Evolutionary conservation across 352 stramenopile genomes (phyloP).

Genomic region (Aphanomyces invadans): DNA sequence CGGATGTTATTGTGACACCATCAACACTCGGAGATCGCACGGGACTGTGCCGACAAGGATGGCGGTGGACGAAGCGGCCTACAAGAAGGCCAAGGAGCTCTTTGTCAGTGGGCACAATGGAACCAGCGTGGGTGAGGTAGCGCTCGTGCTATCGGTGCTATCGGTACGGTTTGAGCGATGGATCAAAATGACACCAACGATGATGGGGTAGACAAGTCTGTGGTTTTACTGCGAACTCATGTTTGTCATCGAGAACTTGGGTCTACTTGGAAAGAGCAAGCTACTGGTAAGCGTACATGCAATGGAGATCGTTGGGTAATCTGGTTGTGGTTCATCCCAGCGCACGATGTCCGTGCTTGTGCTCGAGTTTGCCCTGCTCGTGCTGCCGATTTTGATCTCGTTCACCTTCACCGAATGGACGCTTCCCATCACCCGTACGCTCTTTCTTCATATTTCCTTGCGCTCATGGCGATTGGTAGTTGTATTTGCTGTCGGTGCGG

Average conservation of each 20-base stretch:
- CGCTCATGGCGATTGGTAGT: not conserved
- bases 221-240: conserved; percentile 70
- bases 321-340: too few relatives aligned
- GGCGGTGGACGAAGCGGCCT: conserved; percentile 44
- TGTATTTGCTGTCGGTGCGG: conserved; percentile 3
- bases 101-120: conserved; percentile 67
- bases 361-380: conserved; percentile 66
- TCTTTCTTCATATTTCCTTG: not conserved
- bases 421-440: conserved; percentile 33
- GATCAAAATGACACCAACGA: not conserved
- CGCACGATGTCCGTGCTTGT: conserved; percentile 36
- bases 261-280: conserved; percentile 7
- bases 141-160: conserved; percentile 63
- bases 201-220: conserved; percentile 3
- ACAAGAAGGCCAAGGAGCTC: conserved; percentile 78
- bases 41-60: not conserved
- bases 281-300: conserved; percentile 18
- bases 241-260: conserved; percentile 44
- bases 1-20: not conserved
- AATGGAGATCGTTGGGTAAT: not conserved
- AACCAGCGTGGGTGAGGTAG: conserved; percentile 63
- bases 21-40: not conserved
- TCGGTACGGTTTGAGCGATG: too few relatives aligned
- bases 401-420: conserved; percentile 60
- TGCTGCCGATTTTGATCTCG: conserved; percentile 60